These are phyloP conservation scores for Epichloe baconii DNA, from an alignment of 2,329 filamentous ascomycete species.

Conservation along the genomic window DNA sequence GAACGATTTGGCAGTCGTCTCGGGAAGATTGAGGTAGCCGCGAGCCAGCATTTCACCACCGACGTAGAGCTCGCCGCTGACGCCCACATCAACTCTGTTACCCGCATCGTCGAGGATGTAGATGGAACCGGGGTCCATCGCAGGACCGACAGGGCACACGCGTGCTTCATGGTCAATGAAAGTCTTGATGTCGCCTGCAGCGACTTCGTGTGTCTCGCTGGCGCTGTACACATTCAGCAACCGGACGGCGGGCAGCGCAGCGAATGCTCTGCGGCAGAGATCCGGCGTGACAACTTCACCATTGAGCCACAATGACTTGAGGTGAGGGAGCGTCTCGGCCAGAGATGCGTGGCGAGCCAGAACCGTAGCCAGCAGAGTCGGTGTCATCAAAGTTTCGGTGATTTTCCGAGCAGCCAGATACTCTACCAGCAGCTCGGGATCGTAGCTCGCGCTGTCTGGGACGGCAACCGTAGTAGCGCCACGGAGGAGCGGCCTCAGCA, in stretches of 20 bases:
- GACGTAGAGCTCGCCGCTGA: conserved; percentile 60
- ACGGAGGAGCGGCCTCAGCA: conserved; percentile 60
- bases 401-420: conserved; percentile 51
- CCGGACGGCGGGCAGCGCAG: conserved; percentile 53
- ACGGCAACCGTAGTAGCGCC: conserved; percentile 66
- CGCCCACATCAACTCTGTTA: conserved; percentile 47
- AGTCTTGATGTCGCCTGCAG: conserved; percentile 59
- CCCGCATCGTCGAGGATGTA: conserved; percentile 62
- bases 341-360: conserved; percentile 57
- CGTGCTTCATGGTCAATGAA: conserved; percentile 50
- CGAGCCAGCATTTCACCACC: conserved; percentile 62
- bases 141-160: conserved; percentile 63
- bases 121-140: conserved; percentile 52
- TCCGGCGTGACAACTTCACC: conserved; percentile 74
- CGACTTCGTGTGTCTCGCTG: conserved; percentile 70
- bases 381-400: conserved; percentile 75
- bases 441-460: conserved; percentile 65
- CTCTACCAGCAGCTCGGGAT: conserved; percentile 61
- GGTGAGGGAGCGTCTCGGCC: conserved; percentile 46
- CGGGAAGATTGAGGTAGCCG: conserved; percentile 68
- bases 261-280: conserved; percentile 53
- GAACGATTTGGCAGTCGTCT: conserved; percentile 64
- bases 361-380: conserved; percentile 63
- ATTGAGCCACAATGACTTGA: conserved; percentile 66
- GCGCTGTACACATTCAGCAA: conserved; percentile 73